Percentiles rank a stretch among this genome's conserved stretches.
phyloP scores from a whole-genome alignment of 2,329 filamentous ascomycete species.

The Plenodomus biglobosus region DNA sequence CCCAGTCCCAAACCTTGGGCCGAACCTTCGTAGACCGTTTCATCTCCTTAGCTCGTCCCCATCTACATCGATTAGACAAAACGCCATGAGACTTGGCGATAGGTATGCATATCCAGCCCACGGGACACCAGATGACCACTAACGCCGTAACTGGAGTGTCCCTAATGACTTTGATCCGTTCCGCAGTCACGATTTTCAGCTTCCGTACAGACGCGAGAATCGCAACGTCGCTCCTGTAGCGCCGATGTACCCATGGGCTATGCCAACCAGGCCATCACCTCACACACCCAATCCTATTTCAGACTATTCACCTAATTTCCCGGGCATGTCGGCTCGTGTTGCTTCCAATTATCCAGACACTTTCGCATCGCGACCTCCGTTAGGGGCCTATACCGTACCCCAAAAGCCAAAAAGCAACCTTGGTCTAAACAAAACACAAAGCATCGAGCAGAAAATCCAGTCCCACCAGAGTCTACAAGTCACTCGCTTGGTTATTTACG shows the following conservation, averaged over 20 bases:
- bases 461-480: constrained; percentile 5
- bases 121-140: background rate
- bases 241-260: background rate
- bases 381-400: constrained; percentile 23
- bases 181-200: background rate
- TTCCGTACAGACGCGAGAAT: background rate
- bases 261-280: background rate
- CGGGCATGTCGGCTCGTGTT: background rate
- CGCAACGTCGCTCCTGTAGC: background rate
- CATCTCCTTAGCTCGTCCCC: background rate
- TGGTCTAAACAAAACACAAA: constrained; percentile 3
- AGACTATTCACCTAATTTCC: background rate
- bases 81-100: background rate
- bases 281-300: background rate
- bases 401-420: constrained; percentile 12
- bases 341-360: background rate
- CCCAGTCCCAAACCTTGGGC: background rate
- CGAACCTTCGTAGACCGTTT: background rate
- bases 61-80: background rate
- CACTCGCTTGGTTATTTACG: constrained; percentile 21
- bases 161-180: background rate
- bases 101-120: background rate
- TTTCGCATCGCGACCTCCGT: constrained; percentile 15
- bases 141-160: background rate
- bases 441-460: background rate